A percentile compares a stretch with the other conserved stretches of the same genome.
Evolutionary conservation across 192 early-diverging fungal species (phyloP).

Genomic region (Spinellus fusiger): DNA sequence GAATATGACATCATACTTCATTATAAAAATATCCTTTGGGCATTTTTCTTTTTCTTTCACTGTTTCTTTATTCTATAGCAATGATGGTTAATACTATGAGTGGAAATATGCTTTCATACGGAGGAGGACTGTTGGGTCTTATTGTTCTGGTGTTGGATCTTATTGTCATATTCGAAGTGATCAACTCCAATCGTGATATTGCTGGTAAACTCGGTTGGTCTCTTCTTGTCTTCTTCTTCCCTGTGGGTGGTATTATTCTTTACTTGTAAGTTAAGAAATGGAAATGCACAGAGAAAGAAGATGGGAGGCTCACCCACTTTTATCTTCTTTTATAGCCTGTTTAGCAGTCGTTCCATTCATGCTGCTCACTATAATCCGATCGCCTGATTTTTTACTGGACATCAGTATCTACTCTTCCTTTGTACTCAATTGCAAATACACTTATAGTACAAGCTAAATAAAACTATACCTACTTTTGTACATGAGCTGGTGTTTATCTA

Average conservation of each 20-base stretch:
- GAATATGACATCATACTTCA: too few species aligned
- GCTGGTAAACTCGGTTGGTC: constrained; percentile 50
- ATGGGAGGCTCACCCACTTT: background rate
- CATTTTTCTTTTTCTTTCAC: too few species aligned
- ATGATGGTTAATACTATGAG: background rate
- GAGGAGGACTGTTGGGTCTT: constrained; percentile 29
- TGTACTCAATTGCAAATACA: too few species aligned
- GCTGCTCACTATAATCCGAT: too few species aligned
- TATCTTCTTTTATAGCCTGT: constrained; percentile 10
- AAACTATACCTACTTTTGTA: too few species aligned
- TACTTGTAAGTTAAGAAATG: constrained; percentile 51
- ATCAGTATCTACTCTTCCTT: too few species aligned
- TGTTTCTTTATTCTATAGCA: too few species aligned
- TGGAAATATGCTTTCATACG: constrained; percentile 28
- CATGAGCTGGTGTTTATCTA: too few species aligned
- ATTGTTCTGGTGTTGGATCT: constrained; percentile 51
- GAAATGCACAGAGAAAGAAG: background rate
- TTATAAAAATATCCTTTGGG: too few species aligned
- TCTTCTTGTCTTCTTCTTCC: constrained; percentile 56
- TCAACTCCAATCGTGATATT: constrained; percentile 41
- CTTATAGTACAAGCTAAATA: too few species aligned
- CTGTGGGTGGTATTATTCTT: constrained; percentile 45
- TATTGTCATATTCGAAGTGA: constrained; percentile 51
- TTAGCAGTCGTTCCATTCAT: too few species aligned
- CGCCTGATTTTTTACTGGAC: too few species aligned